phyloP scores from a whole-genome alignment of 768 basidiomycete genomes.

The Suillus luteus region DNA sequence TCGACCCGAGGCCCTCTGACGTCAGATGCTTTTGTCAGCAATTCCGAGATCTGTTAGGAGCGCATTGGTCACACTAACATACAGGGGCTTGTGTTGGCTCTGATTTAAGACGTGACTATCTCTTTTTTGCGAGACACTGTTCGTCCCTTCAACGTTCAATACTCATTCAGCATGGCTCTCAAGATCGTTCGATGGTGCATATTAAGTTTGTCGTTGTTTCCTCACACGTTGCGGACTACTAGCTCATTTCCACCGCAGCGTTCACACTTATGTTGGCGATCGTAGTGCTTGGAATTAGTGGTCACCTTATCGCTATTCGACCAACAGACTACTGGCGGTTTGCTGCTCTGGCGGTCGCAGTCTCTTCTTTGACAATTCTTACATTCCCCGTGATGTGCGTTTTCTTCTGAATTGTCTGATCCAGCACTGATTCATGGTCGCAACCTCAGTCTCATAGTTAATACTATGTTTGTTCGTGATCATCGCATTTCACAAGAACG shows the following conservation, averaged over 20 bases:
- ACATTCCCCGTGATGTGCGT: slow-evolving; percentile 32
- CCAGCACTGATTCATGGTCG: not conserved
- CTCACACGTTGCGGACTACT: not conserved
- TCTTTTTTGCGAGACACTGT: not conserved
- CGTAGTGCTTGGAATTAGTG: slow-evolving; percentile 35
- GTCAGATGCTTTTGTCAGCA: slow-evolving; percentile 5
- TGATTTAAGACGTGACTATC: not conserved
- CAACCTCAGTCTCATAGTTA: slow-evolving; percentile 25
- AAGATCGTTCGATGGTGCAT: not conserved
- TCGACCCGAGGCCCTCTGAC: not conserved
- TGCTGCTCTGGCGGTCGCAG: slow-evolving; percentile 33
- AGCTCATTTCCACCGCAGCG: slow-evolving; percentile 15
- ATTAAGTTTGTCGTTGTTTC: not conserved
- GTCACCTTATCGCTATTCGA: slow-evolving; percentile 25
- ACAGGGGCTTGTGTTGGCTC: not conserved
- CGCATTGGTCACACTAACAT: not conserved
- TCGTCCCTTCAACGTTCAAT: not conserved
- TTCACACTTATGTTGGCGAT: slow-evolving; percentile 26
- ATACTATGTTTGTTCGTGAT: slow-evolving; percentile 9
- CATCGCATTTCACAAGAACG: slow-evolving; percentile 31
- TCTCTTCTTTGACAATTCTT: slow-evolving; percentile 28
- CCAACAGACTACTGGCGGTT: slow-evolving; percentile 25
- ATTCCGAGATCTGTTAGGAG: slow-evolving; percentile 4
- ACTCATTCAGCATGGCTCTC: not conserved
- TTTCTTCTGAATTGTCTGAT: not conserved